Percentiles rank a stretch among this genome's conserved stretches.
phyloP scores from a whole-genome alignment of 2,329 filamentous ascomycete genomes.

The Colletotrichum camelliae region DNA sequence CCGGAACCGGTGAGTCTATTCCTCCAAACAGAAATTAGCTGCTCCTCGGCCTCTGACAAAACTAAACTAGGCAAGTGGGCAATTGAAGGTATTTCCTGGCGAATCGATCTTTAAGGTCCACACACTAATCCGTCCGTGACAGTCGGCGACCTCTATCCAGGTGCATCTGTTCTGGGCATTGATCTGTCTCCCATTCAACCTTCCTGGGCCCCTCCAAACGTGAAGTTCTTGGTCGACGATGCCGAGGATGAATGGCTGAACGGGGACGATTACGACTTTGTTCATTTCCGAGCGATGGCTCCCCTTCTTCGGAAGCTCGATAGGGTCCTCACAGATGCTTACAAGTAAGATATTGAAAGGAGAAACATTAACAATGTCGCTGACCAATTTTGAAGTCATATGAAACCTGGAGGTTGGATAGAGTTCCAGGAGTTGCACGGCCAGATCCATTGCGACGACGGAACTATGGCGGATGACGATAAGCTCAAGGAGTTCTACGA shows the following conservation, averaged over 20 bases:
- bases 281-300: constrained; percentile 57
- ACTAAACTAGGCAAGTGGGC: constrained; percentile 53
- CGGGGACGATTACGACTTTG: constrained; percentile 60
- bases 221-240: constrained; percentile 68
- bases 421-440: constrained; percentile 54
- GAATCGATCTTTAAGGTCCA: too few relatives aligned
- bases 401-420: constrained; percentile 55
- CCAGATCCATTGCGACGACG: constrained; percentile 47
- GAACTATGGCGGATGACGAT: constrained; percentile 46
- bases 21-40: background rate
- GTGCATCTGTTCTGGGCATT: constrained; percentile 43
- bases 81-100: constrained; percentile 39
- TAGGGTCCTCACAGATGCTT: constrained; percentile 47
- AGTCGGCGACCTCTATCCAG: constrained; percentile 48
- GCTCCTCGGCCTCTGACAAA: background rate
- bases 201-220: constrained; percentile 61
- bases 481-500: constrained; percentile 33
- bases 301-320: constrained; percentile 55
- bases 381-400: constrained; percentile 33
- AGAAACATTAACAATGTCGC: constrained; percentile 28
- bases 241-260: constrained; percentile 62
- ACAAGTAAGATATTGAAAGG: constrained; percentile 21
- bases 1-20: constrained; percentile 47
- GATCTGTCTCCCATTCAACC: constrained; percentile 54
- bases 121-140: too few relatives aligned